Conservation (phyloP, 2,329 filamentous ascomycete species). For the Aspergillus sp. region DNA sequence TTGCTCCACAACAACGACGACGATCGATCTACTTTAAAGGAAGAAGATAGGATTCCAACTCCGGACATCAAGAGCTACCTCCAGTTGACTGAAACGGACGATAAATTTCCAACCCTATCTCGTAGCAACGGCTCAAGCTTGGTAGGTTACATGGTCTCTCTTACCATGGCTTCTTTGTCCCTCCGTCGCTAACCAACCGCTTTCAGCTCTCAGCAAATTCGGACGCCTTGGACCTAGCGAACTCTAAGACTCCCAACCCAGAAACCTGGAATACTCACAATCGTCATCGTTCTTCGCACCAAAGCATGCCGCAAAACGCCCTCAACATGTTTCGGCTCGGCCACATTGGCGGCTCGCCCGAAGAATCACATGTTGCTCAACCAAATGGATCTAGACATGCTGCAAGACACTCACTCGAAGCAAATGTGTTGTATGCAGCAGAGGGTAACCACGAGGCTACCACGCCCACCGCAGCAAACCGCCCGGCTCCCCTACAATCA, state of each 20-base stretch:
- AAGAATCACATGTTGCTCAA: constrained; percentile 25
- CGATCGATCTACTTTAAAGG: constrained; percentile 50
- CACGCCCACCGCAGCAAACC: constrained; percentile 34
- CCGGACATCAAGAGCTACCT: constrained; percentile 69
- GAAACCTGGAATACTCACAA: constrained; percentile 66
- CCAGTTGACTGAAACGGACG: constrained; percentile 71
- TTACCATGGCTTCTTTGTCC: background rate
- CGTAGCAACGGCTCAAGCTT: constrained; percentile 53
- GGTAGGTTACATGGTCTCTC: constrained; percentile 42
- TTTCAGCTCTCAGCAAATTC: constrained; percentile 75
- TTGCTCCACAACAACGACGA: constrained; percentile 86
- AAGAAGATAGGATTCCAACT: constrained; percentile 54
- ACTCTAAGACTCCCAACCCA: constrained; percentile 65
- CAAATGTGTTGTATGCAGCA: constrained; percentile 37
- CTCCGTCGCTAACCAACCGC: constrained; percentile 39
- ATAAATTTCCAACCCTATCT: constrained; percentile 74
- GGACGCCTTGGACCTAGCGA: constrained; percentile 75
- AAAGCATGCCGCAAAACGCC: constrained; percentile 59
- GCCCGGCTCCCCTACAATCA: constrained; percentile 61
- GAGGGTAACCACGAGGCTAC: constrained; percentile 27
- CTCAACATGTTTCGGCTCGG: constrained; percentile 43
- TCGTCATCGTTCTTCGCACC: constrained; percentile 66
- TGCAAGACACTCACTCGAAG: constrained; percentile 47
- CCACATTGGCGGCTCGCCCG: constrained; percentile 31
- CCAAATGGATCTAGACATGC: constrained; percentile 37